Conservation (phyloP, 1,284 basidiomycete genomes). For the Tylopilus sp. region DNA sequence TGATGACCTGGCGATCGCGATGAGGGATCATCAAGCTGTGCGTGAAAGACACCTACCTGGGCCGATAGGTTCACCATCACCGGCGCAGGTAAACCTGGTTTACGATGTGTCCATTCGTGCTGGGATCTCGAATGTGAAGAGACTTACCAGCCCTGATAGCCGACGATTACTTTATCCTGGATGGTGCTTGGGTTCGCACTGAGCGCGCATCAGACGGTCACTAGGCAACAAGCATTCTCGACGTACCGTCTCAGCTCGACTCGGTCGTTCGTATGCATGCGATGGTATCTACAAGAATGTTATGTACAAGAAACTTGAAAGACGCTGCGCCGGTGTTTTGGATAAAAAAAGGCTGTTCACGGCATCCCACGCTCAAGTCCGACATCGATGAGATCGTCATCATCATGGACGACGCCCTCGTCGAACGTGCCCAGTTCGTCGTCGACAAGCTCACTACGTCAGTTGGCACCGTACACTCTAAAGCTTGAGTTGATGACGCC, state of each 20-base stretch:
- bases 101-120: neutral
- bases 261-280: too few species aligned
- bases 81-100: slow-evolving; percentile 74
- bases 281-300: too few species aligned
- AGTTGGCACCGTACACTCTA: neutral
- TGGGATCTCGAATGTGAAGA: neutral
- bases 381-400: neutral
- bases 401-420: slow-evolving; percentile 48
- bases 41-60: slow-evolving; percentile 53
- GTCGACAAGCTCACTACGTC: slow-evolving; percentile 39
- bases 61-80: slow-evolving; percentile 72
- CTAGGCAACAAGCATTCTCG: neutral
- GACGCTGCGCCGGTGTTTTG: neutral
- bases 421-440: slow-evolving; percentile 44
- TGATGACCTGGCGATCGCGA: slow-evolving; percentile 63
- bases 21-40: neutral
- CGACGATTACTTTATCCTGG: slow-evolving; percentile 83
- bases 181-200: slow-evolving; percentile 64
- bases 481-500: neutral
- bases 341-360: neutral
- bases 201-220: neutral
- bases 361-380: neutral
- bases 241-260: slow-evolving; percentile 24
- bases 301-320: neutral
- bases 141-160: slow-evolving; percentile 85